Evolutionary conservation across 371 early-diverging fungal species (phyloP), one percentile per base, ranked within the genome.

Genomic region (Mucor lusitanicus): DNA sequence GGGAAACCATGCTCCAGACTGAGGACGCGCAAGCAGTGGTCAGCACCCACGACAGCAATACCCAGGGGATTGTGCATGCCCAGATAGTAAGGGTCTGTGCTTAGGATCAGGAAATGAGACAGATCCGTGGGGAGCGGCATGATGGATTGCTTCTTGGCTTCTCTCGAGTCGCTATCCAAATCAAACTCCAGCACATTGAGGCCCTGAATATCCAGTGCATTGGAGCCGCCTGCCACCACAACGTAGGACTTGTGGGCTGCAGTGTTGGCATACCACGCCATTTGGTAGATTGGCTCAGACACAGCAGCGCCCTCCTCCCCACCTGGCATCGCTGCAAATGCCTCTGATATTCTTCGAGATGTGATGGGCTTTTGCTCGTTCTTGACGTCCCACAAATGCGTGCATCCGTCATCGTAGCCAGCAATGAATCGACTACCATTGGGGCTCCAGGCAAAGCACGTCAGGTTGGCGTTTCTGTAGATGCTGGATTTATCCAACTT

Each of bases 371-470:
- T 69, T 21, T 67, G 64, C 6, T 84, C 85, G 23, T 75, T 67
- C 9, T 70, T 69, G 0, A 72, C 59, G 56, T 85, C 86, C 86
- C 87, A 88, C 28, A 88, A 68, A 28, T 78, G 83, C 48, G 81
- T 67, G 33, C 69, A 76, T 2, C 88, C 88, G 59, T 86, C 86
- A 46, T 88, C 87, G 39, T 88, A 83, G 13, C 88, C 88, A 6
- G 74, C 78, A 50, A 83, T 77, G 67, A 86, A 85, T 11, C 79
- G 69, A n/a, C 70, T 62, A 8, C 87, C 88, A 35, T 78, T 76
- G 0, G 87, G 88, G 21, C 65, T 78, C 87, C 87, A 88, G 7
- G 80, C 63, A 7, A 86, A 66, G 9, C 80, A 73, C 0, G 83
- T 80, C 17, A 80, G 65, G 59, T 37, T 79, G 64, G 75, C 75